Evolutionary conservation across 306 rosid genomes (phyloP), one percentile per base, ranked within the genome.

Genomic region (Castanea sativa): DNA sequence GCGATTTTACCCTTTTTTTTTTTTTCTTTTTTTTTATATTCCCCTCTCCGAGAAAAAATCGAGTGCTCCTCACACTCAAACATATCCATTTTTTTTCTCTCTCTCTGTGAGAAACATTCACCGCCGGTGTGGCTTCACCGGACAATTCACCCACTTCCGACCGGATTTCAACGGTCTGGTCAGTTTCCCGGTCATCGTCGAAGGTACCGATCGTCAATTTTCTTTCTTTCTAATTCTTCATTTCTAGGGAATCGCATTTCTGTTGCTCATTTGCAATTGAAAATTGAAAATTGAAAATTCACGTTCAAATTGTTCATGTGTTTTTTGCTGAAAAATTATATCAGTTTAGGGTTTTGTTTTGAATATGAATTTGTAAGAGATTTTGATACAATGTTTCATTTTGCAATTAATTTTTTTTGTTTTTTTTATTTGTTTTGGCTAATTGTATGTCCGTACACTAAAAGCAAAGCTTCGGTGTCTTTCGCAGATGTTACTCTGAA

Each of bases 41-140:
- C 16, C 21, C 14, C 5, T 3, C 4, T 9, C 43, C 1, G 78
- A 76, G 75, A 76, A 71, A 83, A 63, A 49, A 83, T 83, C 76
- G 81, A 71, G 81, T 79, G 84, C 79, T 79, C 75, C 78, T 79
- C 79, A 64, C 55, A 61, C 67, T 49, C 74, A 52, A 41, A 41
- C 43, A 29, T 64, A 58, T 64, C 83, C 69, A 14, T 16, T 14
- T n/a, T 67, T 27, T 27, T 27, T 30, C 32, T 32, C 52, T 9
- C 52, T 45, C 33, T 6, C 7, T 51, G 32, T 11, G 73, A 69
- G 11, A 5, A 21, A n/a, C 51, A 20, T 69, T 79, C 43, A 21
- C 68, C 74, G 71, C 80, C 81, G 77, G 79, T 45, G 29, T 56
- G 32, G 32, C 43, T 11, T 73, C 67, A 74, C 83, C 80, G 73